Evolutionary conservation across 2,329 filamentous ascomycete species (phyloP).

Genomic region (Microthyrium microscopicum): DNA sequence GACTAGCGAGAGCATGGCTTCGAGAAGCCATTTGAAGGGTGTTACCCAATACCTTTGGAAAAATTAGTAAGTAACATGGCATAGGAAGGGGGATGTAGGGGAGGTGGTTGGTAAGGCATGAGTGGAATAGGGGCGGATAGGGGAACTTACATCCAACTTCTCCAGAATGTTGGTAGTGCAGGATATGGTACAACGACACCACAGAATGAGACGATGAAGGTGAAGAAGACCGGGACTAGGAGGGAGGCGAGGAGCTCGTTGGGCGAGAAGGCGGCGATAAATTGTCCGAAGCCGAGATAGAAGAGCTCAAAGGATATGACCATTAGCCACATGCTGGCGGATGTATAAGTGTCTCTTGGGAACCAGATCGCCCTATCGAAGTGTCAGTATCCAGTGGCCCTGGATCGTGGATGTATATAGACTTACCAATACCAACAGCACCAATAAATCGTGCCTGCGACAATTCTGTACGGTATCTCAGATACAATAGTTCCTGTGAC

Average conservation of each 20-base stretch:
- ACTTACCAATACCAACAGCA: slow-evolving; percentile 26
- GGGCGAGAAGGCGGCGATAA: slow-evolving; percentile 48
- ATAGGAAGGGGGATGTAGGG: no score
- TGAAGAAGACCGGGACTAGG: slow-evolving; percentile 52
- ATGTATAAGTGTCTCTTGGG: slow-evolving; percentile 38
- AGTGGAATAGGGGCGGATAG: background rate
- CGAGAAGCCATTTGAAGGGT: slow-evolving; percentile 51
- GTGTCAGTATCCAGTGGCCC: slow-evolving; percentile 34
- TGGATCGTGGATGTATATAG: no score
- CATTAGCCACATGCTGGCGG: slow-evolving; percentile 46
- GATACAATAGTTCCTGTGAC: slow-evolving; percentile 47
- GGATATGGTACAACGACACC: slow-evolving; percentile 55
- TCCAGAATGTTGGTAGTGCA: slow-evolving; percentile 29
- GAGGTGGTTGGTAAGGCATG: background rate
- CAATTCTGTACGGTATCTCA: slow-evolving; percentile 53
- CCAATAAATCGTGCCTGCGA: slow-evolving; percentile 50
- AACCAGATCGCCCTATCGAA: slow-evolving; percentile 23
- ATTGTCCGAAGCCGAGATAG: slow-evolving; percentile 48
- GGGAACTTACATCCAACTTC: slow-evolving; percentile 45
- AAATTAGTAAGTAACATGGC: no score
- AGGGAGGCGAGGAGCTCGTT: slow-evolving; percentile 51
- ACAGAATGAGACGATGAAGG: slow-evolving; percentile 55
- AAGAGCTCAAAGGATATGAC: slow-evolving; percentile 51
- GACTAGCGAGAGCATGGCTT: slow-evolving; percentile 41
- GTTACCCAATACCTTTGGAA: no score